Conservation (phyloP, 768 basidiomycete species). For the Rhodotorula diobovata region DNA sequence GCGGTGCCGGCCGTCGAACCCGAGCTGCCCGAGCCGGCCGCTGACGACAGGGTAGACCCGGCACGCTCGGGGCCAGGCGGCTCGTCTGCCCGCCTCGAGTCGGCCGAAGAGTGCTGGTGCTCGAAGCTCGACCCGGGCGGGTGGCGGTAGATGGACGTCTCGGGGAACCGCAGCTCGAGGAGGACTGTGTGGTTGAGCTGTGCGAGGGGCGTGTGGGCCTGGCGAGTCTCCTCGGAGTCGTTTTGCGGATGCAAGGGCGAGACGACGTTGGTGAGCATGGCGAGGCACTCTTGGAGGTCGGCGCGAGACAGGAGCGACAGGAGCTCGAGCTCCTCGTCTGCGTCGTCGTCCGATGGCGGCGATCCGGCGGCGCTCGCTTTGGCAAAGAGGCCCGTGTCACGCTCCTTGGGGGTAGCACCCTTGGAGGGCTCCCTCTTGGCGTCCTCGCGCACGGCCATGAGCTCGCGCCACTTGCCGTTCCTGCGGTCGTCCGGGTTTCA, state of each 20-base stretch:
- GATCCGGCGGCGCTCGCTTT: background rate
- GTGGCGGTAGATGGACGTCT: conserved; percentile 2
- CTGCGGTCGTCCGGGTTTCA: background rate
- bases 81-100: background rate
- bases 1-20: background rate
- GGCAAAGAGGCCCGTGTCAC: background rate
- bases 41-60: background rate
- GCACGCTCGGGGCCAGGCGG: background rate
- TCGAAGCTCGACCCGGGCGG: background rate
- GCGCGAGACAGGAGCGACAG: background rate
- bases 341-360: background rate
- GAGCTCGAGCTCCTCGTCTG: conserved; percentile 1
- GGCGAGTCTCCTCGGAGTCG: background rate
- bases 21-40: background rate
- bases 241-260: background rate
- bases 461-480: conserved; percentile 4
- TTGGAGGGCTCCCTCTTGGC: background rate
- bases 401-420: background rate
- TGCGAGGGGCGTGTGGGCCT: background rate
- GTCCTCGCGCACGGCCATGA: conserved; percentile 4
- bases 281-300: conserved; percentile 11
- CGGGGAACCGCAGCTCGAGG: conserved; percentile 6
- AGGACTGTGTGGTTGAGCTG: conserved; percentile 14
- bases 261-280: conserved; percentile 14
- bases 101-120: background rate